These are phyloP conservation scores for Marsdenia floribunda DNA, from an alignment of 257 asterid species.

Conservation along the genomic window DNA sequence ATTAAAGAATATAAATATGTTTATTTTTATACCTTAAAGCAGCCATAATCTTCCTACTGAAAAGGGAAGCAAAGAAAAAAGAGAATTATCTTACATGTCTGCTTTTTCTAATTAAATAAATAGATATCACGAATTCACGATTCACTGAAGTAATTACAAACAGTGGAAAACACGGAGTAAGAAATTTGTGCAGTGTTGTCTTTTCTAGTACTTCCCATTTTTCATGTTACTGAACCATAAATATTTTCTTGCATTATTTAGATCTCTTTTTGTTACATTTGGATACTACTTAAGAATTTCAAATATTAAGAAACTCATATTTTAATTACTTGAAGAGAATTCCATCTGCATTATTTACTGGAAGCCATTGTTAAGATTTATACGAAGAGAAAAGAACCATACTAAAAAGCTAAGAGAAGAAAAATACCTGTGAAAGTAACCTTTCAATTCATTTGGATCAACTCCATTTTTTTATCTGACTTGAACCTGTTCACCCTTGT, in stretches of 20 bases:
- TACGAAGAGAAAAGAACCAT: background rate
- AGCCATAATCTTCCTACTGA: no score
- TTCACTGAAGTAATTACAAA: background rate
- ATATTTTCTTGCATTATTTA: background rate
- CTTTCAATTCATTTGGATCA: slow-evolving; percentile 47
- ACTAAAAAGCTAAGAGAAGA: slow-evolving; percentile 12
- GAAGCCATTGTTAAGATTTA: background rate
- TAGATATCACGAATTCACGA: no score
- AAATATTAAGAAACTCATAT: background rate
- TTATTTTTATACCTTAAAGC: no score
- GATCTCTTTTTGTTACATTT: background rate
- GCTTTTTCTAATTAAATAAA: background rate
- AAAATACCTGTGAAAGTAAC: slow-evolving; percentile 73
- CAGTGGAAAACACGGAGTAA: background rate
- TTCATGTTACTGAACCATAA: background rate
- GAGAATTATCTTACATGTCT: no score
- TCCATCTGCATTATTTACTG: no score
- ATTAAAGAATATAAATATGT: no score
- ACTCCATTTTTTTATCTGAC: slow-evolving; percentile 54
- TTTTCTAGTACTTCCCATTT: background rate
- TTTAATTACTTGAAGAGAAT: no score
- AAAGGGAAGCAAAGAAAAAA: no score
- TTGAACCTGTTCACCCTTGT: slow-evolving; percentile 86
- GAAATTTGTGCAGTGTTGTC: background rate
- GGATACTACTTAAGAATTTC: background rate